These are phyloP conservation scores for Yamadazyma takamatsuzukensis DNA, from an alignment of 805 yeast species.

Conservation along the genomic window DNA sequence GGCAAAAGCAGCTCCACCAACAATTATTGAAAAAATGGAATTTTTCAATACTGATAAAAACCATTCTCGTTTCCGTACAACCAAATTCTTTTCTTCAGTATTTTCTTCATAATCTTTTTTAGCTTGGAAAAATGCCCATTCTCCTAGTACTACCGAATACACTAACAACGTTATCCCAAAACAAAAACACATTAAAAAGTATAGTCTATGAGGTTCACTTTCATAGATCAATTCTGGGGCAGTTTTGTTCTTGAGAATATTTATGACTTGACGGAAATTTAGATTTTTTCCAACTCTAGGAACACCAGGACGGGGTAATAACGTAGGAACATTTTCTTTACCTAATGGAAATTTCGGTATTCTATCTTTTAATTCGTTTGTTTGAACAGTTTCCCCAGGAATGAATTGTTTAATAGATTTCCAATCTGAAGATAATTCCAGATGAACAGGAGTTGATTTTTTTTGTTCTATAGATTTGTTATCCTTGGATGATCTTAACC, in stretches of 20 bases:
- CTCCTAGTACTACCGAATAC: constrained; percentile 62
- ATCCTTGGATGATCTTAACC: no score
- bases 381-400: constrained; percentile 50
- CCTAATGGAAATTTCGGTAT: constrained; percentile 65
- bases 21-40: constrained; percentile 24
- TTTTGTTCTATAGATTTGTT: no score
- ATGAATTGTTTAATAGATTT: constrained; percentile 44
- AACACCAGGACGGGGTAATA: constrained; percentile 72
- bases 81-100: constrained; percentile 40
- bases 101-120: constrained; percentile 52
- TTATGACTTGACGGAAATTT: constrained; percentile 60
- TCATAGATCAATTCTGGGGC: constrained; percentile 77
- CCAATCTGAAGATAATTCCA: constrained; percentile 44
- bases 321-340: constrained; percentile 60
- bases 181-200: constrained; percentile 66
- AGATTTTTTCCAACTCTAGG: constrained; percentile 62
- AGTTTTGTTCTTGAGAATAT: constrained; percentile 48
- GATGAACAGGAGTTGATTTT: no score
- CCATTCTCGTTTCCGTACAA: constrained; percentile 41
- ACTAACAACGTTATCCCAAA: constrained; percentile 64
- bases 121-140: constrained; percentile 52
- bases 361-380: constrained; percentile 51
- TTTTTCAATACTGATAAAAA: constrained; percentile 24
- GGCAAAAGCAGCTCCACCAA: constrained; percentile 27
- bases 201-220: constrained; percentile 77